These are phyloP conservation scores for Crithidia thermophila DNA, from an alignment of 208 protist species.

Conservation along the genomic window DNA sequence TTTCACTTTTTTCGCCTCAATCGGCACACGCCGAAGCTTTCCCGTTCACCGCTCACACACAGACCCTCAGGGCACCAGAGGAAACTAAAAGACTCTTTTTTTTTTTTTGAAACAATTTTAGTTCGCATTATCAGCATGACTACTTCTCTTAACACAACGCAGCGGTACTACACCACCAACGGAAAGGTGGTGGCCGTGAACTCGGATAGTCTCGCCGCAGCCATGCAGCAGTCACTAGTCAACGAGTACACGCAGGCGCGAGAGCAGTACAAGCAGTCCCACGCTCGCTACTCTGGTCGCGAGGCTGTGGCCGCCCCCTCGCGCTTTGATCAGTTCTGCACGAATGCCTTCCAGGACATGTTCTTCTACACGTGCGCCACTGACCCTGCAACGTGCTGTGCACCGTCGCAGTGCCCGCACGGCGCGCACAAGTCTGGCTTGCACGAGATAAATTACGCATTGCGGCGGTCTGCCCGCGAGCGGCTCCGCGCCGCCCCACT, in stretches of 20 bases:
- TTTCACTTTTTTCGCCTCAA: no score
- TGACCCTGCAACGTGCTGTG: conserved; percentile 9
- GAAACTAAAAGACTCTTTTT: no score
- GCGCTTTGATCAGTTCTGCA: conserved; percentile 14
- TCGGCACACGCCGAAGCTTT: no score
- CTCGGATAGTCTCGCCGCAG: neutral
- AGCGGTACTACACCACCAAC: neutral
- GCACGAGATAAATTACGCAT: conserved; percentile 36
- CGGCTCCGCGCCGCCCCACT: conserved; percentile 6
- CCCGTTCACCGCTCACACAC: no score
- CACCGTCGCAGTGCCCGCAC: conserved; percentile 15
- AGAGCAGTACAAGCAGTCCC: conserved; percentile 28
- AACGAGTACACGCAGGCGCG: conserved; percentile 29
- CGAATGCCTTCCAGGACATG: conserved; percentile 14
- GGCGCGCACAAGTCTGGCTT: conserved; percentile 8
- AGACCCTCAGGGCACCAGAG: no score
- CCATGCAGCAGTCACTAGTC: conserved; percentile 15
- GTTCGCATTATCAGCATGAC: no score
- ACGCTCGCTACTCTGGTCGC: conserved; percentile 32
- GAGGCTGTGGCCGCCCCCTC: conserved; percentile 9
- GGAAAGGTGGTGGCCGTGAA: neutral
- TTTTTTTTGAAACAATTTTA: no score
- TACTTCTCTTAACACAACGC: no score
- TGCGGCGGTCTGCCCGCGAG: conserved; percentile 15
- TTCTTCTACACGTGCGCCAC: conserved; percentile 38